A percentile compares a stretch with the other conserved stretches of the same genome.
These are phyloP conservation scores for Candida nemodendra DNA, from an alignment of 805 yeast genomes.

Conservation along the genomic window DNA sequence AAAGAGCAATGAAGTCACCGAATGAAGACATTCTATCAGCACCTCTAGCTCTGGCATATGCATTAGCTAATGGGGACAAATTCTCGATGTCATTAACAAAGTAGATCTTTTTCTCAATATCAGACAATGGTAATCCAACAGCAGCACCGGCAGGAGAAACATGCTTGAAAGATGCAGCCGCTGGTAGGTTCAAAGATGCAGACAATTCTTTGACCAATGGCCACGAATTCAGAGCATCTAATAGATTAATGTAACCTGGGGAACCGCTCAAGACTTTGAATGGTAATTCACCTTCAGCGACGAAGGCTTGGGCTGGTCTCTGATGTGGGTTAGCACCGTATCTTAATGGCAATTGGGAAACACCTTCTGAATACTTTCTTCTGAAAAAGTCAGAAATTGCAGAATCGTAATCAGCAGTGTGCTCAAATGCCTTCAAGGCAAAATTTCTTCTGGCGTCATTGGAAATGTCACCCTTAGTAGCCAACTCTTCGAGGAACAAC, in stretches of 20 bases:
- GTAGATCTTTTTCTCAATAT: slow-evolving; percentile 90
- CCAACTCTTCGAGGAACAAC: slow-evolving; percentile 77
- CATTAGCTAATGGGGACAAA: slow-evolving; percentile 94
- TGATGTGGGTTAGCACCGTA: slow-evolving; percentile 99
- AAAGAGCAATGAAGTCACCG: slow-evolving; percentile 97
- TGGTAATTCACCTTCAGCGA: slow-evolving; percentile 82
- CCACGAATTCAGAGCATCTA: slow-evolving; percentile 98
- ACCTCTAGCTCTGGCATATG: slow-evolving; percentile 99
- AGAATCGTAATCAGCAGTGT: slow-evolving; percentile 95
- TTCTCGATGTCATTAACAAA: slow-evolving; percentile 93
- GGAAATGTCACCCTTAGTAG: slow-evolving; percentile 62
- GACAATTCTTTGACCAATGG: slow-evolving; percentile 96
- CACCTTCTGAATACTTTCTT: slow-evolving; percentile 90
- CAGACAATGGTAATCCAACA: slow-evolving; percentile 90
- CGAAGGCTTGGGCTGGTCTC: slow-evolving; percentile 97
- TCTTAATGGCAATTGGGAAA: slow-evolving; percentile 88
- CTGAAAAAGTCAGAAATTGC: slow-evolving; percentile 96
- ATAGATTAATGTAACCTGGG: slow-evolving; percentile 95
- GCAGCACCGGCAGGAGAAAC: slow-evolving; percentile 99
- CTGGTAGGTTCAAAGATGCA: slow-evolving; percentile 91
- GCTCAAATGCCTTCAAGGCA: slow-evolving; percentile 97
- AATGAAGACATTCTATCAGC: slow-evolving; percentile 99
- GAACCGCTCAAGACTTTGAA: slow-evolving; percentile 92
- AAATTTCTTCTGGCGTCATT: slow-evolving; percentile 72
- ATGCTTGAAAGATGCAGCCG: slow-evolving; percentile 98